Conservation (phyloP, 1,284 basidiomycete species). For the Sparassis latifolia region DNA sequence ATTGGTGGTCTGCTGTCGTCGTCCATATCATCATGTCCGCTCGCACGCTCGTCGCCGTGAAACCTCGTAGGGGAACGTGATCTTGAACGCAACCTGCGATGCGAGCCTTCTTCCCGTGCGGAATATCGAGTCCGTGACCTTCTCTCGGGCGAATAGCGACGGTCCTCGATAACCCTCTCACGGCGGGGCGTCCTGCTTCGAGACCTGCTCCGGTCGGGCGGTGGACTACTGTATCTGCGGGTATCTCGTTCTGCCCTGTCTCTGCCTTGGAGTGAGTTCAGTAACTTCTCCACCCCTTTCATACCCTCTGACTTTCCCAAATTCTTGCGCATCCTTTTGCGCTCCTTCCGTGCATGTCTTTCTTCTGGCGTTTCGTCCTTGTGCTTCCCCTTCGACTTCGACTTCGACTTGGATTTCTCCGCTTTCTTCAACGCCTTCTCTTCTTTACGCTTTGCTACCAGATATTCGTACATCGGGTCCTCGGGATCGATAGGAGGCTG, state of each 20-base stretch:
- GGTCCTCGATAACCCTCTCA: conserved; percentile 7
- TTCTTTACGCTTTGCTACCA: conserved; percentile 64
- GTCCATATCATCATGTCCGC: conserved; percentile 6
- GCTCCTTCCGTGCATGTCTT: conserved; percentile 59
- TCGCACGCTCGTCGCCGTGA: conserved; percentile 8
- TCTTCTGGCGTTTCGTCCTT: conserved; percentile 78
- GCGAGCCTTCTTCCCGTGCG: conserved; percentile 4
- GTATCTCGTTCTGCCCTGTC: conserved; percentile 2
- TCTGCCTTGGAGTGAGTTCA: conserved; percentile 28
- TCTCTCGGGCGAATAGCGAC: conserved; percentile 11
- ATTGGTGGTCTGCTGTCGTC: conserved; percentile 10
- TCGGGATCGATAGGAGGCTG: conserved; percentile 82
- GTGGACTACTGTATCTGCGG: conserved; percentile 13
- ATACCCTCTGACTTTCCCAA: conserved; percentile 34
- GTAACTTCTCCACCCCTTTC: conserved; percentile 44
- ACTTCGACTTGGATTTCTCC: conserved; percentile 44
- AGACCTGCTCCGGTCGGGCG: conserved; percentile 13
- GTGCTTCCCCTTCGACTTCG: conserved; percentile 47
- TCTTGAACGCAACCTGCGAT: no score
- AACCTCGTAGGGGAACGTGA: no score
- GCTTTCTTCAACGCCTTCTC: conserved; percentile 55
- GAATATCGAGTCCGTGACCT: conserved; percentile 14
- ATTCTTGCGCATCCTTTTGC: conserved; percentile 54
- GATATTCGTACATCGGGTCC: conserved; percentile 95
- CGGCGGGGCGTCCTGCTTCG: conserved; percentile 15